Evolutionary conservation across 768 basidiomycete genomes (phyloP).

Genomic region (Cubamyces sp.): DNA sequence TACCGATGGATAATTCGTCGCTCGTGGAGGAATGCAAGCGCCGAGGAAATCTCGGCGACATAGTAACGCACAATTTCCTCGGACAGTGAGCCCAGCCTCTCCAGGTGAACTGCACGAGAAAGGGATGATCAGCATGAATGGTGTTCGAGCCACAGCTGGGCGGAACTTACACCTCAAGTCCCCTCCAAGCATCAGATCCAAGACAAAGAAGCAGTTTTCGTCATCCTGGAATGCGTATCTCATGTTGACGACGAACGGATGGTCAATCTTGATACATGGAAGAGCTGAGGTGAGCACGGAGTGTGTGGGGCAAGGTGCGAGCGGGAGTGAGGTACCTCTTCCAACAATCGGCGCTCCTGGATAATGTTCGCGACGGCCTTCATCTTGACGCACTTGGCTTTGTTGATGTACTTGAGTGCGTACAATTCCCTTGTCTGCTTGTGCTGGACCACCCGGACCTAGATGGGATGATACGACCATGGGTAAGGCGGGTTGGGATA

Average conservation of each 20-base stretch:
- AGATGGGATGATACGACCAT: slow-evolving; percentile 13
- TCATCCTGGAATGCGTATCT: slow-evolving; percentile 98
- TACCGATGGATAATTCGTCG: slow-evolving; percentile 96
- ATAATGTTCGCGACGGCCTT: slow-evolving; percentile 97
- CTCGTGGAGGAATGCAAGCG: slow-evolving; percentile 87
- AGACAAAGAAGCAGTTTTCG: slow-evolving; percentile 97
- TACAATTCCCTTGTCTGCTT: slow-evolving; percentile 97
- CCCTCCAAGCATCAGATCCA: slow-evolving; percentile 96
- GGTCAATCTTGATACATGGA: slow-evolving; percentile 71
- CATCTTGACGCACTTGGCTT: slow-evolving; percentile 97
- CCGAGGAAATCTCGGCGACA: slow-evolving; percentile 87
- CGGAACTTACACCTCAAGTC: slow-evolving; percentile 83
- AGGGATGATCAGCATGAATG: slow-evolving; percentile 9
- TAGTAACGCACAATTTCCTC: slow-evolving; percentile 88
- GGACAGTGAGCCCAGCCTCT: slow-evolving; percentile 71
- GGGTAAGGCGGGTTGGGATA: slow-evolving; percentile 20
- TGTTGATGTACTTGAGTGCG: slow-evolving; percentile 99
- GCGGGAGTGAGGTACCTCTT: slow-evolving; percentile 67
- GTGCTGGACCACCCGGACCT: slow-evolving; percentile 99
- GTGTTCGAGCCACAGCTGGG: background rate
- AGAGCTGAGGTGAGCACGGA: slow-evolving; percentile 20
- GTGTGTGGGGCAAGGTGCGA: background rate
- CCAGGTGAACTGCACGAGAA: slow-evolving; percentile 73
- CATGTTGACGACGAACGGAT: slow-evolving; percentile 92
- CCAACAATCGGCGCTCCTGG: slow-evolving; percentile 91